A percentile compares a stretch with the other conserved stretches of the same genome.
Evolutionary conservation across 169 alveolate genomes (phyloP).

Genomic region (Prorocentrum cordatum): DNA sequence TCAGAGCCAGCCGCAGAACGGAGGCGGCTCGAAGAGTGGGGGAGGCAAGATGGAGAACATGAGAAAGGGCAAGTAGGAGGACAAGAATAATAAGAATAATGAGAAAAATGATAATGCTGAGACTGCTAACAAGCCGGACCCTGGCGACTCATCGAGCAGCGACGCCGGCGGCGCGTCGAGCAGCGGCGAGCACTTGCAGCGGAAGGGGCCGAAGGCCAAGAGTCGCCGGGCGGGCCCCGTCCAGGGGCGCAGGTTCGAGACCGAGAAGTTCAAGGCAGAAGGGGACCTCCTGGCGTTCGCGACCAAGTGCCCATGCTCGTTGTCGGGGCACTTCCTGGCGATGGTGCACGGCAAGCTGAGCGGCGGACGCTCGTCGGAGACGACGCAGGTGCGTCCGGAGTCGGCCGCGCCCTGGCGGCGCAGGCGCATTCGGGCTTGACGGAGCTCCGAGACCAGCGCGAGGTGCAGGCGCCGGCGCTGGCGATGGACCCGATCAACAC

Average conservation of each 20-base stretch:
- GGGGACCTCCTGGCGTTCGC: slow-evolving; percentile 32
- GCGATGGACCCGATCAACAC: neutral
- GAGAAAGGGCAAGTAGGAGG: neutral
- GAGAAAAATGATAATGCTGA: too few species aligned
- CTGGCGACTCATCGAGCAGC: too few species aligned
- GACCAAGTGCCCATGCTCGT: neutral
- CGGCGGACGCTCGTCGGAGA: neutral
- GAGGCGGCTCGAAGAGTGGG: too few species aligned
- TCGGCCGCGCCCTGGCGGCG: slow-evolving; percentile 24
- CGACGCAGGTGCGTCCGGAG: neutral
- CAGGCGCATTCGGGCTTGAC: neutral
- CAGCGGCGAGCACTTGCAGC: neutral
- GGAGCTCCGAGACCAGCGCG: neutral
- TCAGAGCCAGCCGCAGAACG: too few species aligned
- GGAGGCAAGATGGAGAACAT: neutral
- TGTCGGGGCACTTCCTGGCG: slow-evolving; percentile 19
- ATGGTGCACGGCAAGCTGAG: neutral
- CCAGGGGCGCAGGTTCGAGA: too few species aligned
- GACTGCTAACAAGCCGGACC: too few species aligned
- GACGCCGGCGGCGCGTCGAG: neutral
- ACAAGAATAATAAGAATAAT: neutral
- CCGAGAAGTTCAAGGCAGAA: neutral
- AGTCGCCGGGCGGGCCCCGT: too few species aligned
- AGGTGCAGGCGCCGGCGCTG: slow-evolving; percentile 13
- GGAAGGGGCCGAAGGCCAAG: neutral